Percentiles rank a stretch among this genome's conserved stretches.
These are phyloP conservation scores for Ammopiptanthus mongolicus DNA, from an alignment of 306 rosid species.

Conservation along the genomic window DNA sequence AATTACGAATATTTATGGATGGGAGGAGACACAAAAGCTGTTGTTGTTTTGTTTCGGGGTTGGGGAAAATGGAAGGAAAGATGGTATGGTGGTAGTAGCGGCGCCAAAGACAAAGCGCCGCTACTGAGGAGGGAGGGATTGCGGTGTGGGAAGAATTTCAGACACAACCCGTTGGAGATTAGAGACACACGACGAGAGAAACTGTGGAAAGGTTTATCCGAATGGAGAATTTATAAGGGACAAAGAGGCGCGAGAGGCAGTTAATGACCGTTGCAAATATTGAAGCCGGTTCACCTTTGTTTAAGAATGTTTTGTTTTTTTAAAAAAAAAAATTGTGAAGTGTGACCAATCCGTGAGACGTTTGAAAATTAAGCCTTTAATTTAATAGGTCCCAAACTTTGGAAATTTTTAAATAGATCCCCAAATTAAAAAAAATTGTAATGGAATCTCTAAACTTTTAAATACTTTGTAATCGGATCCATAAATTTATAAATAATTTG, in stretches of 20 bases:
- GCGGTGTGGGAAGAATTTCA: background rate
- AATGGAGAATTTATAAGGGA: background rate
- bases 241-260: slow-evolving; percentile 30
- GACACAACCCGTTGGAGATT: background rate
- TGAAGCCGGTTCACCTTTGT: background rate
- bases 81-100: slow-evolving; percentile 9
- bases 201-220: background rate
- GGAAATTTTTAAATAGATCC: too few relatives aligned
- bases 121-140: background rate
- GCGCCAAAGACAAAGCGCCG: slow-evolving; percentile 30
- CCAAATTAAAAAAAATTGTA: too few relatives aligned
- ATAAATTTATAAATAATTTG: too few relatives aligned
- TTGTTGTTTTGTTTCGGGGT: too few relatives aligned
- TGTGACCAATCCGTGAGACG: too few relatives aligned
- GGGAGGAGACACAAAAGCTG: too few relatives aligned
- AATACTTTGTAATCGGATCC: too few relatives aligned
- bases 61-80: background rate
- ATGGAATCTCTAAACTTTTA: too few relatives aligned
- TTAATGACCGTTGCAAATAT: slow-evolving; percentile 38
- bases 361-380: too few relatives aligned
- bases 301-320: background rate
- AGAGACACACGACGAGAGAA: background rate
- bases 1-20: too few relatives aligned
- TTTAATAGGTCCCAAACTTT: too few relatives aligned
- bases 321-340: too few relatives aligned